A percentile compares a stretch with the other conserved stretches of the same genome.
Conservation (phyloP, 164 flowering plant genomes). For the Nymphaea colorata region DNA sequence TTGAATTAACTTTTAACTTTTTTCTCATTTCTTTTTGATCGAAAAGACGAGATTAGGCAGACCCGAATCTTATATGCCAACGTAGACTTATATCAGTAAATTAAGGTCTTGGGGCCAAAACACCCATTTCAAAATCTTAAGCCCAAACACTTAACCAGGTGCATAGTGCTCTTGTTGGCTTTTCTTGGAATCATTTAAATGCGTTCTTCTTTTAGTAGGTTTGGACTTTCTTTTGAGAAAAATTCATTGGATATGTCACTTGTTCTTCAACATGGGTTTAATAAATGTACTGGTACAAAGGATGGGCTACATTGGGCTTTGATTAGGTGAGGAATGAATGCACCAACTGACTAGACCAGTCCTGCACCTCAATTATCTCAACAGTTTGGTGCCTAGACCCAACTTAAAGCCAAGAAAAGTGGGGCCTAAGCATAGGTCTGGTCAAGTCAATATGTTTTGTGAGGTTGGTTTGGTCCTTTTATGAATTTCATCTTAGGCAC, state of each 20-base stretch:
- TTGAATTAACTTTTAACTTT: no score
- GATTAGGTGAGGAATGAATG: background rate
- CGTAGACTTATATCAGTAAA: no score
- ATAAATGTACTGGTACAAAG: background rate
- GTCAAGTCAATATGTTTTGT: background rate
- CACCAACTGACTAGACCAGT: background rate
- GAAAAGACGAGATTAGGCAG: no score
- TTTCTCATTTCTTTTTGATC: no score
- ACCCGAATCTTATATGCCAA: no score
- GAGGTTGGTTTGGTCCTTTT: background rate
- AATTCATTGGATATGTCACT: background rate
- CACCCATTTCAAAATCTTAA: no score
- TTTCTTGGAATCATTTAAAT: background rate
- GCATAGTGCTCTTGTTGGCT: background rate
- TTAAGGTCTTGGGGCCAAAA: no score
- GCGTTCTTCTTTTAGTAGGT: background rate
- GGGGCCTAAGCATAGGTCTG: background rate
- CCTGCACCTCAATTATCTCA: background rate
- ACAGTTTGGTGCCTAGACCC: background rate
- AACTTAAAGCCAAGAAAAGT: background rate
- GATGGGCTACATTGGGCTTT: background rate
- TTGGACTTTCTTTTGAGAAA: no score
- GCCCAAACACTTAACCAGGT: no score
- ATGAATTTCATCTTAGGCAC: background rate
- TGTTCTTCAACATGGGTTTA: background rate